Evolutionary conservation across 2,329 filamentous ascomycete genomes (phyloP), one percentile per base, ranked within the genome.

Genomic region (Monilinia fructicola): DNA sequence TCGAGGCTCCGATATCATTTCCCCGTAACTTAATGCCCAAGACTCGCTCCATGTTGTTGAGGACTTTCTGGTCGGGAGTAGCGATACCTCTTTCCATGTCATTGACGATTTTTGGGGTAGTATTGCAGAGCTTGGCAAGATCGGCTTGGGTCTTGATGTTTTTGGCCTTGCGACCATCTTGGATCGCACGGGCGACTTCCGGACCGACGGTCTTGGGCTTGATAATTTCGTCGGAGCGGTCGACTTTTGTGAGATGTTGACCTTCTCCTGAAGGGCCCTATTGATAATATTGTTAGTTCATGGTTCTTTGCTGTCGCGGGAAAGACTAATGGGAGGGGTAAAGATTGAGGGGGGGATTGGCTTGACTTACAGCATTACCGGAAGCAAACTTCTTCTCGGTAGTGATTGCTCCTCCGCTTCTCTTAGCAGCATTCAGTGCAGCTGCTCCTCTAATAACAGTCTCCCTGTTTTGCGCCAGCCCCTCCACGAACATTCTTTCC

Each of bases 201-300:
- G 85, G 84, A 77, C 93, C 92, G 67, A 97, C 84, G 56, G 92
- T 96, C 83, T 96, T 96, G 77, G 93, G 93, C 83, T 97, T 97
- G 81, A 98, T 90, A 81, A 97, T 97, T 78, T 97, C 95, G 83
- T 98, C 93, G 78, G 88, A 89, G 73, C 94, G 93, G 84, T 98
- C 95, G 79, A 99, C 93, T 84, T 98, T 97, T 73, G 95, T 98
- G 72, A 98, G 85, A 78, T 92, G 93, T 82, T 99, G 95, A 74
- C 95, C 95, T 81, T 98, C 94, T 23, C 44, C 58, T 21, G 58
- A 60, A 18, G 58, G 9, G 6, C 58, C 58, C 58, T 60, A 3
- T 60, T 48, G n/a, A 71, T 64, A 46, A 38, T 35, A 35, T 54
- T 38, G 67, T 72, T 68, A 68, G 67, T 67, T 26, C 56, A 31